Evolutionary conservation across 257 asterid genomes (phyloP), one percentile per base, ranked within the genome.

Genomic region (Penstemon eatonii): DNA sequence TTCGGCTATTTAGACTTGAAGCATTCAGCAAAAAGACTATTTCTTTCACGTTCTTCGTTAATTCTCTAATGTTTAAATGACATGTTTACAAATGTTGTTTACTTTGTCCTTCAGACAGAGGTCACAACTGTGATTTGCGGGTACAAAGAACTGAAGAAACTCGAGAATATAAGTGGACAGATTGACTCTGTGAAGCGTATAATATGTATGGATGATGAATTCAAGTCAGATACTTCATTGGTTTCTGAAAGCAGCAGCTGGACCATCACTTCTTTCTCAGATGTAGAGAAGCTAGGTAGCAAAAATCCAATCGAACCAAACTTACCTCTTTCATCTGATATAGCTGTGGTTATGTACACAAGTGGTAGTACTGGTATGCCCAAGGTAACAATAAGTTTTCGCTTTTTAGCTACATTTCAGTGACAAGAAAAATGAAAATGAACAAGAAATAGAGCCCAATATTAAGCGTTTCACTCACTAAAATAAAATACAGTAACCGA

Each of bases 281-380:
- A 94, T 65, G 86, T 89, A 50, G 87, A 91, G 64, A 84, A 76
- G 72, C 78, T 87, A 72, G 99, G 99, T 63, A 74, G 76, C 41
- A 90, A 80, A 79, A 83, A 78, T 73, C 90, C 97, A 6, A 89
- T 77, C 58, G 95, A 87, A 37, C 87, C 96, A 7, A 95, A 91
- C 42, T 76, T 94, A 51, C 99, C 99, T 71, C 82, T 94, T 75
- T 75, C 85, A 64, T 86, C 97, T 71, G 99, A 91, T 77, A 45
- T 86, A 76, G 99, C 97, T 49, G 99, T 94, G 80, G 88, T 94
- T 67, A 94, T 94, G 99, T 94, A 94, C 82, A 94, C 99, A 1
- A 94, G 99, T 75, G 97, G 99, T 69, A 94, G 99, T 75, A 94
- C 97, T 58, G 99, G 99, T 49, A 79, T 94, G 96, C 97, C 97